phyloP scores from a whole-genome alignment of 371 early-diverging fungal genomes.

The Rhizopus sp. region DNA sequence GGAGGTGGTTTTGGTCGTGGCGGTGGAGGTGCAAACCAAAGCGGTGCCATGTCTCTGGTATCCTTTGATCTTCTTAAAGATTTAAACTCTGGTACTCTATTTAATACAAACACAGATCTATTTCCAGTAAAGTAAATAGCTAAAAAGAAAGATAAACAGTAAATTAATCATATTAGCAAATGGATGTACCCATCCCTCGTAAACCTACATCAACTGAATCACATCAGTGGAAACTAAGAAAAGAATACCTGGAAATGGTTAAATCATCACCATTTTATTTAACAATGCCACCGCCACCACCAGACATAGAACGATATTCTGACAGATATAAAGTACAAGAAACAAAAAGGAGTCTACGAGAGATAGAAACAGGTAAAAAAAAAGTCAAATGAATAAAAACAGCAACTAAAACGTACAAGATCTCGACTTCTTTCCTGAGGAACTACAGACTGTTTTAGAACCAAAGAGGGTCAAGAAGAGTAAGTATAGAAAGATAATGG shows the following conservation, averaged over 20 bases:
- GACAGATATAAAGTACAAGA: constrained; percentile 41
- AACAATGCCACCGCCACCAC: constrained; percentile 36
- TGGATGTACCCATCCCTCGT: constrained; percentile 49
- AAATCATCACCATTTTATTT: constrained; percentile 44
- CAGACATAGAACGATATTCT: constrained; percentile 53
- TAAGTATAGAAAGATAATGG: constrained; percentile 14
- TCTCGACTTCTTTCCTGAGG: constrained; percentile 53
- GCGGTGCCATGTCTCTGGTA: constrained; percentile 48
- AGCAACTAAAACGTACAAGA: constrained; percentile 23
- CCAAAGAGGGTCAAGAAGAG: constrained; percentile 43
- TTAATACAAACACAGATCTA: constrained; percentile 45
- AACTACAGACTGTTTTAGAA: constrained; percentile 47
- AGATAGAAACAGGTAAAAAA: constrained; percentile 43
- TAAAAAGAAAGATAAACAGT: background rate
- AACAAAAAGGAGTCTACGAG: constrained; percentile 34
- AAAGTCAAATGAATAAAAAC: background rate
- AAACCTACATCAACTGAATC: constrained; percentile 41
- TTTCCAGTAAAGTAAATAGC: constrained; percentile 39
- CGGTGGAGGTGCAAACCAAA: constrained; percentile 38
- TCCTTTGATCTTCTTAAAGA: constrained; percentile 49
- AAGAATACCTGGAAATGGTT: constrained; percentile 31
- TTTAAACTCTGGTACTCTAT: constrained; percentile 44
- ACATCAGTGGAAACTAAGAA: constrained; percentile 31
- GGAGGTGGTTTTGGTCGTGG: constrained; percentile 47
- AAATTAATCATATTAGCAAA: constrained; percentile 27